Conservation (phyloP, 164 flowering plant species). For the Vitis cinerea region DNA sequence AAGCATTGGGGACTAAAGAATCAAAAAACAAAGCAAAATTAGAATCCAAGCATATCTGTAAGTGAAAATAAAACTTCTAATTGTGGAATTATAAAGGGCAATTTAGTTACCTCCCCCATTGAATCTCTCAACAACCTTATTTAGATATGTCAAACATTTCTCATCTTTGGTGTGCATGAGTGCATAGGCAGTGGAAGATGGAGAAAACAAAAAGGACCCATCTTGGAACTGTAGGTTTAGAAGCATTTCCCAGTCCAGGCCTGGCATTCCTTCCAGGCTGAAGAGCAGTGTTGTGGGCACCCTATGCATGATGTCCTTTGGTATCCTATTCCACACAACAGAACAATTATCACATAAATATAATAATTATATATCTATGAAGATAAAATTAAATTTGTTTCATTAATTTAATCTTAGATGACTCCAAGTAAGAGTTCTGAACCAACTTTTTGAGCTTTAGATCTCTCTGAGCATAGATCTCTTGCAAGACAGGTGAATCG, state of each 20-base stretch:
- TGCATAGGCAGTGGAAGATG: slow-evolving; percentile 93
- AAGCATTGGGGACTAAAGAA: slow-evolving; percentile 59
- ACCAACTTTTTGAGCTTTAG: slow-evolving; percentile 68
- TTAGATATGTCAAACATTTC: slow-evolving; percentile 64
- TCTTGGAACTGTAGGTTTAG: slow-evolving; percentile 63
- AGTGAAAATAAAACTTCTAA: no score
- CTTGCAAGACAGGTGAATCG: slow-evolving; percentile 54
- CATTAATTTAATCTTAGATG: not conserved
- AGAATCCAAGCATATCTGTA: not conserved
- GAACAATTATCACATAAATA: not conserved
- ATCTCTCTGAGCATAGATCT: slow-evolving; percentile 56
- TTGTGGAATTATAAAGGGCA: no score
- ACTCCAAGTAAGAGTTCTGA: no score
- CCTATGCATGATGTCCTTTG: slow-evolving; percentile 69
- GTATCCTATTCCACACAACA: slow-evolving; percentile 60
- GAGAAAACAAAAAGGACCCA: slow-evolving; percentile 92
- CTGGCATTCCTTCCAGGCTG: slow-evolving; percentile 93
- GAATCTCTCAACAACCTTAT: slow-evolving; percentile 53
- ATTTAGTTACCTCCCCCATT: slow-evolving; percentile 75
- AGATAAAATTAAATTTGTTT: not conserved
- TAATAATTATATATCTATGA: not conserved
- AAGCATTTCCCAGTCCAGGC: slow-evolving; percentile 81
- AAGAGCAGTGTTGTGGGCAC: slow-evolving; percentile 83
- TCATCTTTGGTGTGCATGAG: slow-evolving; percentile 72
- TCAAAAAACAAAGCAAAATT: not conserved